phyloP scores from a whole-genome alignment of 768 basidiomycete genomes.

The Fomitopsis pulvina region DNA sequence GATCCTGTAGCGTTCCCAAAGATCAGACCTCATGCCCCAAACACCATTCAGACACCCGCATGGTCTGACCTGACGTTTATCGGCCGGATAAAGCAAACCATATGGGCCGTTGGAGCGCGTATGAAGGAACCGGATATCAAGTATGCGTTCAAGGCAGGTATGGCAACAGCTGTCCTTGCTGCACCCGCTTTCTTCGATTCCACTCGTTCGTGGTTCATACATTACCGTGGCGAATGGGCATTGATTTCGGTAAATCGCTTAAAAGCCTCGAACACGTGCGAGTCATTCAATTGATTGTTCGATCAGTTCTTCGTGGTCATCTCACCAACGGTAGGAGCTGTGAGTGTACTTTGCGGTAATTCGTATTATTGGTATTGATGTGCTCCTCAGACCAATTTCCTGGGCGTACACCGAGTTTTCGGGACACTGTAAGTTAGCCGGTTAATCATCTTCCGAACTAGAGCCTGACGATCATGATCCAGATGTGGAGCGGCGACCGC shows the following conservation, averaged over 20 bases:
- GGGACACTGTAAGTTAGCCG: slow-evolving; percentile 65
- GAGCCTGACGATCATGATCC: not conserved
- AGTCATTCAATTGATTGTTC: not conserved
- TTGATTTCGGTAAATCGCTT: slow-evolving; percentile 71
- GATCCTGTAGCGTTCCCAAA: slow-evolving; percentile 72
- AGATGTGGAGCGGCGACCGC: slow-evolving; percentile 80
- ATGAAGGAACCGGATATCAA: slow-evolving; percentile 72
- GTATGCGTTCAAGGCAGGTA: slow-evolving; percentile 83
- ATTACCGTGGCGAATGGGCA: slow-evolving; percentile 92
- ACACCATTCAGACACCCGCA: slow-evolving; percentile 78
- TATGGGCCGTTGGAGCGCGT: slow-evolving; percentile 67
- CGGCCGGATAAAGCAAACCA: slow-evolving; percentile 56
- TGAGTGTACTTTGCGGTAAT: slow-evolving; percentile 29
- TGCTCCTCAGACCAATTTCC: slow-evolving; percentile 67
- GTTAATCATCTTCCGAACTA: not conserved
- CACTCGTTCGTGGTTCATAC: slow-evolving; percentile 72
- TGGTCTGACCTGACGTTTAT: slow-evolving; percentile 49
- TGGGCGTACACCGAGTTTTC: slow-evolving; percentile 75
- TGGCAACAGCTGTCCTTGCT: slow-evolving; percentile 77
- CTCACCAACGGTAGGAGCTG: slow-evolving; percentile 83
- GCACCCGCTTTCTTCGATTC: slow-evolving; percentile 82
- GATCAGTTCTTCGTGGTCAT: slow-evolving; percentile 82
- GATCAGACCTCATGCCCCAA: slow-evolving; percentile 73
- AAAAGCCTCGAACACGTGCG: not conserved
- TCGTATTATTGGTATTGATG: slow-evolving; percentile 3